Percentiles rank a stretch among this genome's conserved stretches.
Evolutionary conservation across 208 protist species (phyloP).

Genomic region (Ichthyophonus hoferi): DNA sequence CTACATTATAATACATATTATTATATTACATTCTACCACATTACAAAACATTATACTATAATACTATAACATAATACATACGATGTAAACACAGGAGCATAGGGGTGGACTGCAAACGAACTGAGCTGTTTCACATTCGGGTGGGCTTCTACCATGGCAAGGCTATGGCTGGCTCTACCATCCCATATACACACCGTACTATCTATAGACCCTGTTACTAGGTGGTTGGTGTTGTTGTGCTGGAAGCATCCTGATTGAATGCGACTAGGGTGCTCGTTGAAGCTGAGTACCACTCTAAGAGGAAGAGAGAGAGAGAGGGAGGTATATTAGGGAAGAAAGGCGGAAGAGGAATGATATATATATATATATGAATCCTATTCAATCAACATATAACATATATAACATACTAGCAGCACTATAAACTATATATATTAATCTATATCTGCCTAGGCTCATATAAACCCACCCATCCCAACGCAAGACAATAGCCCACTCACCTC

Average conservation of each 20-base stretch:
- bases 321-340: not conserved
- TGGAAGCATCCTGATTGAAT: not conserved
- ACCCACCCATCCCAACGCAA: no score
- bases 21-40: no score
- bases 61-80: no score
- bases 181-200: not conserved
- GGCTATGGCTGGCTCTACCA: not conserved
- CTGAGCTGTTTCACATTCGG: not conserved
- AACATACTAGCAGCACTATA: no score
- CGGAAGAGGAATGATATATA: not conserved
- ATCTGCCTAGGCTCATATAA: no score
- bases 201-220: not conserved
- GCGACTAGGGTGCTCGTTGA: not conserved
- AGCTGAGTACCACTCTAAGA: not conserved
- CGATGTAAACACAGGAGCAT: not conserved
- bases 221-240: not conserved
- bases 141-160: not conserved
- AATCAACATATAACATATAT: no score
- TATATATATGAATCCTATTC: not conserved
- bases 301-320: not conserved
- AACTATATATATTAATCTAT: no score
- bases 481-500: no score
- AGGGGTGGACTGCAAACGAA: not conserved
- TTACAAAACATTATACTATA: no score
- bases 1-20: no score